A percentile compares a stretch with the other conserved stretches of the same genome.
phyloP scores from a whole-genome alignment of 2,329 filamentous ascomycete genomes.

The Penicillium sp. region DNA sequence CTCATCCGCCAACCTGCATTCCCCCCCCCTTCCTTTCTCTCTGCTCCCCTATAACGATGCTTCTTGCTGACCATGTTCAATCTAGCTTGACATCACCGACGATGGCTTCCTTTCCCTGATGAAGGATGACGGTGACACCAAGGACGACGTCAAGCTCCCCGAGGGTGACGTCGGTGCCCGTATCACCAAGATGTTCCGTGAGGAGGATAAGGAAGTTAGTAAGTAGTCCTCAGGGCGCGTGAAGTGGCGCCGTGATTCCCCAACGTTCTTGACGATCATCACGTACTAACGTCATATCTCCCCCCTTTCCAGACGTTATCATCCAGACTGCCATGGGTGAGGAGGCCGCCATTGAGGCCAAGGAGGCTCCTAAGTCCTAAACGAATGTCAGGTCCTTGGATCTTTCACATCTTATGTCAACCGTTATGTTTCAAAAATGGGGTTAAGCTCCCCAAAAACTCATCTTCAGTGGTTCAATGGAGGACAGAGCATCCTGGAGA shows the following conservation, averaged over 20 bases:
- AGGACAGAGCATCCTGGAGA: conserved; percentile 24
- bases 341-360: conserved; percentile 84
- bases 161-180: conserved; percentile 83
- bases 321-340: conserved; percentile 96
- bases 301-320: conserved; percentile 63
- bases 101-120: conserved; percentile 95
- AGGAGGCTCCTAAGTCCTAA: conserved; percentile 63
- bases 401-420: conserved; percentile 25
- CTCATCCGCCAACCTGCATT: no score
- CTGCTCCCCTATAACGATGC: background rate
- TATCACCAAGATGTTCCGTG: conserved; percentile 72
- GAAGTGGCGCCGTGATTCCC: no score
- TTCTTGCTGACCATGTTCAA: background rate
- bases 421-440: conserved; percentile 25
- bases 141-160: conserved; percentile 92
- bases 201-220: conserved; percentile 91
- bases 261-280: background rate
- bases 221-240: conserved; percentile 43
- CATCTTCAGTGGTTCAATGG: conserved; percentile 25
- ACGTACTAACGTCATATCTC: conserved; percentile 1
- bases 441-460: conserved; percentile 18
- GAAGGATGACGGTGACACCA: conserved; percentile 75
- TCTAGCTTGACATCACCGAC: conserved; percentile 85
- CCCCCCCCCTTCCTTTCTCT: background rate
- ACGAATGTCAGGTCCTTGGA: conserved; percentile 20